A percentile compares a stretch with the other conserved stretches of the same genome.
phyloP scores from a whole-genome alignment of 2,329 filamentous ascomycete genomes.

The Scedosporium dehoogii region DNA sequence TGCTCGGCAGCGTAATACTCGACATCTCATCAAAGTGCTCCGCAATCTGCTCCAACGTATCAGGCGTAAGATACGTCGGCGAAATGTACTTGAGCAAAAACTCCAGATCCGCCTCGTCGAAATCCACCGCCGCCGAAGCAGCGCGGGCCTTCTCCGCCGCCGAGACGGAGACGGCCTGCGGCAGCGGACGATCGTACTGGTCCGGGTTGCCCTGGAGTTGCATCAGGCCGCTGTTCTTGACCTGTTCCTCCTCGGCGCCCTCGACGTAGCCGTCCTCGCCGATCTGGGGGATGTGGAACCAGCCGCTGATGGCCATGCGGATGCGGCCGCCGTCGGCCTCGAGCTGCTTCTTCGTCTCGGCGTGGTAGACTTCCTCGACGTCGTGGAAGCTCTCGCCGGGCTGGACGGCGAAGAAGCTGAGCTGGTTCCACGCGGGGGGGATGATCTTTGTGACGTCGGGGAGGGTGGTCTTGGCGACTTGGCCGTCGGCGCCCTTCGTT shows the following conservation, averaged over 20 bases:
- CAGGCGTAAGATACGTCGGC: constrained; percentile 83
- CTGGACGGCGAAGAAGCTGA: constrained; percentile 96
- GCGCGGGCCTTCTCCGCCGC: constrained; percentile 17
- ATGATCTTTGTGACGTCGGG: constrained; percentile 75
- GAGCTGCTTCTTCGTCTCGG: constrained; percentile 46
- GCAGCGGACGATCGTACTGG: constrained; percentile 72
- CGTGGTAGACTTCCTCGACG: constrained; percentile 91
- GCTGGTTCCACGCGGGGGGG: constrained; percentile 91
- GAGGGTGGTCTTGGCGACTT: constrained; percentile 67
- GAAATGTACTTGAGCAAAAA: constrained; percentile 87
- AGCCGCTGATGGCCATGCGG: constrained; percentile 96
- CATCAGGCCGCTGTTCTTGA: constrained; percentile 81
- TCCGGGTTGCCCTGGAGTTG: constrained; percentile 89
- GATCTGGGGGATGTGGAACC: constrained; percentile 95
- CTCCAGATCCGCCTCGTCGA: constrained; percentile 73
- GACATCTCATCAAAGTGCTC: constrained; percentile 75
- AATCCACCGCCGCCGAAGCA: constrained; percentile 38
- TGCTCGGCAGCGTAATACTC: constrained; percentile 69
- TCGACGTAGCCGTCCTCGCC: constrained; percentile 87
- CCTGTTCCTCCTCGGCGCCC: constrained; percentile 80
- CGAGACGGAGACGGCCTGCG: constrained; percentile 39
- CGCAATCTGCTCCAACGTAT: constrained; percentile 73
- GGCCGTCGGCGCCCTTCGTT: constrained; percentile 53
- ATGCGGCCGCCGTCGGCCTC: constrained; percentile 65
- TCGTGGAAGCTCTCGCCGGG: constrained; percentile 99